Base-by-base conservation (phyloP, 108 stramenopile species). In the Nitzschia sp. region DNA sequence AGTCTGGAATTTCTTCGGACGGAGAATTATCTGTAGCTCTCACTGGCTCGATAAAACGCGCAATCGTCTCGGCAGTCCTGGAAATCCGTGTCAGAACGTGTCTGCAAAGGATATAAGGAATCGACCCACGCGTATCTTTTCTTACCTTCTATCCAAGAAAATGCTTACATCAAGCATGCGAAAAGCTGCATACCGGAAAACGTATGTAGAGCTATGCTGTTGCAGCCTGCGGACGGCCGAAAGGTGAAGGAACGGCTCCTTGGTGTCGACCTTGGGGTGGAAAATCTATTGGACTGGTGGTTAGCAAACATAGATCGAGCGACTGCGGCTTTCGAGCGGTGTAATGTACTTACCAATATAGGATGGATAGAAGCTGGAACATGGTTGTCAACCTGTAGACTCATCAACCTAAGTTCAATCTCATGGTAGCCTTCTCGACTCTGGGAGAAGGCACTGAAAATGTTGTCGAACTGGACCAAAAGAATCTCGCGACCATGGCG, bases 361-460 rank as follows among this genome's bases (percentile, higher is more conserved):
- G 86, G 86, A 62, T 89, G 88, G 53, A 86, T 79, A 9, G 91
- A 81, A 15, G 77, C 75, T 21, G 72, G 77, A 9, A 92, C 85
- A 54, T 88, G 87, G 61, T 92, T 92, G 69, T 92, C 91, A 21
- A 86, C 82, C 54, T 92, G 91, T 6, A 89, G 23, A 15, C 72
- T 56, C 32, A 59, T 58, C n/a, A 89, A 36, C 30, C 69, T 69
- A 5, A 85, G 53, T 63, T 92, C 91, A 16, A 89, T 66, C 58
- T 92, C 91, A 41, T 92, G 86, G 62, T 82, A 85, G 1, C 86
- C 91, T 33, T 89, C 85, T 32, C 80, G 59, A 46, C 70, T 84
- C 58, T 88, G 91, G 21, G 87, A 79, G 46, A 92, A 83, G 11
- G 68, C 32, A 16, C 65, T 34, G 28, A 58, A 71, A 2, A 86